Conservation (phyloP, 148 eudicot species). For the Linanthus parryae region DNA sequence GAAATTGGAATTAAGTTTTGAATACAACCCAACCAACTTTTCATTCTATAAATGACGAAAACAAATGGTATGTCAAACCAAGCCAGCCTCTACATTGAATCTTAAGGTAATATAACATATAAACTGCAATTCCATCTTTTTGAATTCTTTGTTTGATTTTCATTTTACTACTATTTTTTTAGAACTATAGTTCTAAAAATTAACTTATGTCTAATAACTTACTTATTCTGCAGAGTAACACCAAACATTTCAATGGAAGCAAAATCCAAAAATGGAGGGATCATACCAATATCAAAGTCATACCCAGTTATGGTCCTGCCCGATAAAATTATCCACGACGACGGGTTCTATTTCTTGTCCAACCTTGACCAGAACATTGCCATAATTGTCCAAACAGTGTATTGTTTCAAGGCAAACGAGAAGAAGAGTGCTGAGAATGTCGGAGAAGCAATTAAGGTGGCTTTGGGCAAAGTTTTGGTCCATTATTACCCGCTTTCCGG, state of each 20-base stretch:
- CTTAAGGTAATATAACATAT: too few relatives aligned
- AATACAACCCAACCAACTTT: too few relatives aligned
- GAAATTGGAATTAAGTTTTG: too few relatives aligned
- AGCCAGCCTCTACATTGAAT: too few relatives aligned
- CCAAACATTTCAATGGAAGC: slow-evolving; percentile 8
- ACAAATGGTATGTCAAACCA: too few relatives aligned
- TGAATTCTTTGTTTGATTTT: too few relatives aligned
- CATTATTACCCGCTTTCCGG: slow-evolving; percentile 50
- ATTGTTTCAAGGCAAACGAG: slow-evolving; percentile 6
- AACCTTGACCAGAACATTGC: slow-evolving; percentile 11
- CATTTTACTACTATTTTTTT: too few relatives aligned
- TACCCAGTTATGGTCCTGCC: background rate
- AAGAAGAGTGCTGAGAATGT: slow-evolving; percentile 18
- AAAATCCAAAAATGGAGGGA: slow-evolving; percentile 5
- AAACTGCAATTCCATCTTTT: too few relatives aligned
- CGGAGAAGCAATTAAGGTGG: slow-evolving; percentile 17
- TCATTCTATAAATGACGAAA: too few relatives aligned
- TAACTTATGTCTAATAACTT: too few relatives aligned
- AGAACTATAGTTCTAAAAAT: too few relatives aligned
- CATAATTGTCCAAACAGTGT: slow-evolving; percentile 1
- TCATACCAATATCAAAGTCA: slow-evolving; percentile 1
- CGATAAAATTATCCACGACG: background rate
- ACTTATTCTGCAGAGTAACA: too few relatives aligned
- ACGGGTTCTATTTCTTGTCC: slow-evolving; percentile 5
- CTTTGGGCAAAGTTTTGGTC: slow-evolving; percentile 43